A percentile compares a stretch with the other conserved stretches of the same genome.
Evolutionary conservation across 1,284 basidiomycete genomes (phyloP).

Genomic region (Malassezia furfur): DNA sequence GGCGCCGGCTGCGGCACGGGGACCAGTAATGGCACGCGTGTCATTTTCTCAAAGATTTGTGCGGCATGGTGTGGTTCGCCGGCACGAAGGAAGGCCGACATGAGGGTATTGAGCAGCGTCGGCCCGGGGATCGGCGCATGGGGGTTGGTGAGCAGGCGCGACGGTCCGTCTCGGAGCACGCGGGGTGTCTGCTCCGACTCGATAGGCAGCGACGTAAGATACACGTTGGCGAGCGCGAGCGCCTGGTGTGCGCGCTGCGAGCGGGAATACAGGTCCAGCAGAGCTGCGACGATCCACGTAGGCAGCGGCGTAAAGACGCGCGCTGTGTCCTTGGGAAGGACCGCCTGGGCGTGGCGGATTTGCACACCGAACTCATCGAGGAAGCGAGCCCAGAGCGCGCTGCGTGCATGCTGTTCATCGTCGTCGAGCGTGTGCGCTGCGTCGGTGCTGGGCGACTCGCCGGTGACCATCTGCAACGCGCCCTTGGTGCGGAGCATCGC

Average conservation of each 20-base stretch:
- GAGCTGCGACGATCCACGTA: slow-evolving; percentile 3
- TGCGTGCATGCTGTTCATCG: background rate
- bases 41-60: background rate
- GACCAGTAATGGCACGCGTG: background rate
- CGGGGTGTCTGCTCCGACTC: background rate
- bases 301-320: background rate
- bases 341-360: background rate
- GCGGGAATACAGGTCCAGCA: slow-evolving; percentile 10
- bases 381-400: slow-evolving; percentile 6
- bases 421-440: background rate
- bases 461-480: slow-evolving; percentile 2
- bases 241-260: background rate
- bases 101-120: background rate
- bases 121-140: background rate
- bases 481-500: slow-evolving; percentile 9
- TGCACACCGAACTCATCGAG: slow-evolving; percentile 2
- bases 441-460: background rate
- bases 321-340: background rate
- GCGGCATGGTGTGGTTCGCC: background rate
- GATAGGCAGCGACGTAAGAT: background rate
- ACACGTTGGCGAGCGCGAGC: background rate
- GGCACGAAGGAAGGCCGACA: background rate
- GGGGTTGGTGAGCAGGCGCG: background rate
- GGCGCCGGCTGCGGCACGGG: too few relatives aligned
- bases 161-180: background rate